Percentiles rank a stretch among this genome's conserved stretches.
phyloP scores from a whole-genome alignment of 1,284 basidiomycete genomes.

The Sanghuangporus baumii region DNA sequence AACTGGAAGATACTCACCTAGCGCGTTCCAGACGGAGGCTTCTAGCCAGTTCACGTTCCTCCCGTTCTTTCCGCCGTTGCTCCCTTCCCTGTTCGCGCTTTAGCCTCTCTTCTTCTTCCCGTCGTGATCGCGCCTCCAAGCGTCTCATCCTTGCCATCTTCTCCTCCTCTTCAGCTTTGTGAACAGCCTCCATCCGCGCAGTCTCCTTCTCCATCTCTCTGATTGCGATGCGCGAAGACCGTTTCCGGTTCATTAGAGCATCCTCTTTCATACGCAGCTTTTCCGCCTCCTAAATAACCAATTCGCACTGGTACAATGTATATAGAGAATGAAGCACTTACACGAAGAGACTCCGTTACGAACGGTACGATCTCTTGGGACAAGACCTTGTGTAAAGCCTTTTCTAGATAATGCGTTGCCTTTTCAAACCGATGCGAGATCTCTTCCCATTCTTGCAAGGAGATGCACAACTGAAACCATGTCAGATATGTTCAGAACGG shows the following conservation, averaged over 20 bases:
- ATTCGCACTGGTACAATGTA: not conserved
- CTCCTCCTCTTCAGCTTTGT: constrained; percentile 58
- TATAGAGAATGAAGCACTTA: constrained; percentile 28
- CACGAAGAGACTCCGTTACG: constrained; percentile 59
- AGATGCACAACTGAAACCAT: constrained; percentile 61
- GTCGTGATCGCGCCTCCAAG: constrained; percentile 56
- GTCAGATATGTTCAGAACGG: not conserved
- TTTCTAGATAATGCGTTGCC: constrained; percentile 75
- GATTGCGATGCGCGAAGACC: constrained; percentile 76
- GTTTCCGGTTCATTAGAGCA: constrained; percentile 72
- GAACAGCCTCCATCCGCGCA: constrained; percentile 46
- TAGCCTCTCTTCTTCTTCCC: constrained; percentile 57
- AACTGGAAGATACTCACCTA: constrained; percentile 17
- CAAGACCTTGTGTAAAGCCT: constrained; percentile 66
- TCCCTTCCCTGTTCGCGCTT: constrained; percentile 53
- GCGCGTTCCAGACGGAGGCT: constrained; percentile 11
- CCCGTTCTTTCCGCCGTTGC: constrained; percentile 45
- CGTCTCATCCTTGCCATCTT: constrained; percentile 57
- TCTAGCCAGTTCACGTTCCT: constrained; percentile 33
- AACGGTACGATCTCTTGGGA: constrained; percentile 59
- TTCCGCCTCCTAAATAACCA: constrained; percentile 50
- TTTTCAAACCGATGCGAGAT: constrained; percentile 68
- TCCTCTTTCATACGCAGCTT: constrained; percentile 57
- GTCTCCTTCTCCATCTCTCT: constrained; percentile 71
- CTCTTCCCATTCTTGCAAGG: constrained; percentile 76